Evolutionary conservation across 768 basidiomycete genomes (phyloP), one percentile per base, ranked within the genome.

Genomic region (Mycena leptocephala): DNA sequence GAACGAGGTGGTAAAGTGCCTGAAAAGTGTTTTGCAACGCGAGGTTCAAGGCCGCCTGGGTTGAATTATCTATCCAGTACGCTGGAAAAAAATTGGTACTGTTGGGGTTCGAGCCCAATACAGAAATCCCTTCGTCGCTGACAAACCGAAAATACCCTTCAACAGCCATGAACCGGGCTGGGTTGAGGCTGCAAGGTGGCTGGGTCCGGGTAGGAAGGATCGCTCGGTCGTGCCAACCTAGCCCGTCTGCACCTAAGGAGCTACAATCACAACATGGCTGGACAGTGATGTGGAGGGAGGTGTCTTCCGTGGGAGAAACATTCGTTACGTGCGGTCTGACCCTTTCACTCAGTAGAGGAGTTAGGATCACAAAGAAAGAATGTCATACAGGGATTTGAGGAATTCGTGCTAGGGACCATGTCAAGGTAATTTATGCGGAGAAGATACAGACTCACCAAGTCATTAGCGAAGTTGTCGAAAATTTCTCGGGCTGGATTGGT

Each of bases 1-100:
- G 70, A 24, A 63, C 43, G n/a, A 63, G 24, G 22, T 72, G 59
- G 22, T 72, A 72, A 9, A 62, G 48, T 3, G 48, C 32, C 28
- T 72, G 70, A 18, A 72, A 63, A 8, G 13, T 26, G 32, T 67
- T 67, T 18, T 56, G 35, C 24, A 67, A 67, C 5, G 39, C 0
- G 2, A 1, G 2, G 9, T 28, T 48, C 16, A 67, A 5, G 30
- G 24, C 32, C 28, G 37, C 6, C 41, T 4, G 2, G 28, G 26
- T 14, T 22, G 37, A 10, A 28, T 51, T 39, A 39, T 39, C 37
- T 8, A 7, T 39, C n/a, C n/a, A 24, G 48, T 24, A 24, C 5
- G 11, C 10, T 2, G 13, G 9, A 55, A 30, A 55, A 5, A 55
- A 9, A 55, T 55, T 11, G 61, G 39, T 37, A 41, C 26, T 43